Conservation (phyloP, 2,329 filamentous ascomycete genomes). For the Phymatotrichopsis omnivora region DNA sequence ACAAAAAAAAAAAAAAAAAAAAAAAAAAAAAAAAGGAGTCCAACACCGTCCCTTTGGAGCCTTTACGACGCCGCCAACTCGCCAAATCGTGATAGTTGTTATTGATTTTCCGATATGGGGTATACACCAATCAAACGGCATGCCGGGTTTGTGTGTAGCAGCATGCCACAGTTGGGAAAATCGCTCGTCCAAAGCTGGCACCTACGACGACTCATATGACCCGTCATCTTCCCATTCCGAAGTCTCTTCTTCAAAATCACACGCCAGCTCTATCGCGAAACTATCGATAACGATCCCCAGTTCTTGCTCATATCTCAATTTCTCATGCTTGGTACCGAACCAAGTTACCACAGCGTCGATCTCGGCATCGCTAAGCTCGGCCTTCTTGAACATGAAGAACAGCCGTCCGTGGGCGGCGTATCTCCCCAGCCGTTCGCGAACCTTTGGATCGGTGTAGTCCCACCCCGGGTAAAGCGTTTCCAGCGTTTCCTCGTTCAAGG, state of each 20-base stretch:
- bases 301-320: constrained; percentile 10
- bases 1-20: no score
- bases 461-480: constrained; percentile 28
- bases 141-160: no score
- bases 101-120: no score
- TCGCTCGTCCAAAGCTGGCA: no score
- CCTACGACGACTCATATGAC: no score
- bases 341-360: constrained; percentile 29
- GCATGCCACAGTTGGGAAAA: no score
- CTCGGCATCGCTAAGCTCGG: constrained; percentile 26
- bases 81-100: no score
- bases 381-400: constrained; percentile 29
- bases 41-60: no score
- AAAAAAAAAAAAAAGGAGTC: no score
- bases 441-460: constrained; percentile 27
- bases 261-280: constrained; percentile 16
- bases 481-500: constrained; percentile 23
- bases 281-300: constrained; percentile 12
- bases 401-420: constrained; percentile 27
- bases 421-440: constrained; percentile 25
- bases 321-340: constrained; percentile 27
- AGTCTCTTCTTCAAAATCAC: constrained; percentile 15
- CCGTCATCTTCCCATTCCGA: constrained; percentile 10
- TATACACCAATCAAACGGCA: no score
- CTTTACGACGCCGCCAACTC: no score